Percentiles rank a stretch among this genome's conserved stretches.
phyloP scores from a whole-genome alignment of 192 early-diverging fungal species.

The Chytriomyces confervae region DNA sequence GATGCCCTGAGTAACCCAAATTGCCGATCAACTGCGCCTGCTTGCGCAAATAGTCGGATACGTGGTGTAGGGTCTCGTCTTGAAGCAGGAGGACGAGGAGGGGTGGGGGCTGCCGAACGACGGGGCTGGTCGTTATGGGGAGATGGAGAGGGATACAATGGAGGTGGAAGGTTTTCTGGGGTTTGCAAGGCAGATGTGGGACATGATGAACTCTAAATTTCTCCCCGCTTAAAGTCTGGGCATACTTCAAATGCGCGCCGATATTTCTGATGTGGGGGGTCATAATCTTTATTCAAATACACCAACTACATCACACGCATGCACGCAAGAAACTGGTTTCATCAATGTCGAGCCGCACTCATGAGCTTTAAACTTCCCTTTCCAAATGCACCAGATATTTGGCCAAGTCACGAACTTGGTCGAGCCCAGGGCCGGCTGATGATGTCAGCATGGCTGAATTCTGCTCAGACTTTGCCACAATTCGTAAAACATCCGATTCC shows the following conservation, averaged over 20 bases:
- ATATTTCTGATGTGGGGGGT: too few relatives aligned
- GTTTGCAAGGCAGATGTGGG: neutral
- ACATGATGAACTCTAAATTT: too few relatives aligned
- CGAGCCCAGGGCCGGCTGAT: neutral
- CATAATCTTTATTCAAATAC: too few relatives aligned
- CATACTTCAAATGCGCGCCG: too few relatives aligned
- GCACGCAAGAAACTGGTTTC: too few relatives aligned
- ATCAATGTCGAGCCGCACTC: too few relatives aligned
- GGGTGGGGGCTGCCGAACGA: conserved; percentile 11
- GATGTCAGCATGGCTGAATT: neutral
- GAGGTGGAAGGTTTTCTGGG: conserved; percentile 9
- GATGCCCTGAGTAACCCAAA: neutral
- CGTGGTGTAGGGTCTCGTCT: conserved; percentile 7
- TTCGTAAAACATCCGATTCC: neutral
- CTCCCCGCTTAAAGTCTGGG: too few relatives aligned
- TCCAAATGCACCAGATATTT: conserved; percentile 17
- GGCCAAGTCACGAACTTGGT: conserved; percentile 10
- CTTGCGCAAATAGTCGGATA: neutral
- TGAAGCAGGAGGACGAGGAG: conserved; percentile 22
- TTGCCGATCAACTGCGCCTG: conserved; percentile 9
- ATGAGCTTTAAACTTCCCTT: conserved; percentile 4
- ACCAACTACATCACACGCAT: too few relatives aligned
- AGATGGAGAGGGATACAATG: conserved; percentile 13
- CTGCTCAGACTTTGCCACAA: neutral
- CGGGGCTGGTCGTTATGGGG: conserved; percentile 17